Evolutionary conservation across 495 filamentous ascomycete genomes (phyloP).

Genomic region (Hyaloscypha bicolor): DNA sequence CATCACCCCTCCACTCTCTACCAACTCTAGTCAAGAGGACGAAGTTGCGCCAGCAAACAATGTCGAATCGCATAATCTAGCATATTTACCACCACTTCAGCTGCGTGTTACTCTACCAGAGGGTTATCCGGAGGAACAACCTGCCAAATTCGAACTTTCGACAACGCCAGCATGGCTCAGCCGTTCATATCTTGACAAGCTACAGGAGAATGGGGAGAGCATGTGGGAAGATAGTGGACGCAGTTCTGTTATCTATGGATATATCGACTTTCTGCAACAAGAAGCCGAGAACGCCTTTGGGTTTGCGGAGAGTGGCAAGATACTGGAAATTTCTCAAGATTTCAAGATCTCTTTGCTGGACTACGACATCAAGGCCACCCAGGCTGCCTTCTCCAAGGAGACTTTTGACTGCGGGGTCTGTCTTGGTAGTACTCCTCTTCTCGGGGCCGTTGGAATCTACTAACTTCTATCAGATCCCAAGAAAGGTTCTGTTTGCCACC

Average conservation of each 20-base stretch:
- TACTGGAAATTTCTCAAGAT: constrained; percentile 55
- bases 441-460: neutral
- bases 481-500: constrained; percentile 81
- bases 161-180: constrained; percentile 75
- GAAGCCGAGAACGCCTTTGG: constrained; percentile 76
- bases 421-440: constrained; percentile 41
- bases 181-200: constrained; percentile 49
- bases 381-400: constrained; percentile 74
- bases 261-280: constrained; percentile 86
- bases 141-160: constrained; percentile 67
- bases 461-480: constrained; percentile 66
- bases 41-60: constrained; percentile 9
- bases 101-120: constrained; percentile 71
- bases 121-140: constrained; percentile 69
- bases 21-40: constrained; percentile 18
- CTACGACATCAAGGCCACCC: constrained; percentile 73
- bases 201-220: constrained; percentile 60
- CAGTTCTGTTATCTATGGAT: constrained; percentile 77
- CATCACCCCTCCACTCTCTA: constrained; percentile 33
- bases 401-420: constrained; percentile 93
- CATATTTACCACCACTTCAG: constrained; percentile 74
- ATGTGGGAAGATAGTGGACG: constrained; percentile 86
- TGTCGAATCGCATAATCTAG: constrained; percentile 63
- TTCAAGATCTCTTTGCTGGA: constrained; percentile 76
- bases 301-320: constrained; percentile 56